A percentile compares a stretch with the other conserved stretches of the same genome.
Conservation (phyloP, 345 rosid genomes). For the Ailanthus altissimus region DNA sequence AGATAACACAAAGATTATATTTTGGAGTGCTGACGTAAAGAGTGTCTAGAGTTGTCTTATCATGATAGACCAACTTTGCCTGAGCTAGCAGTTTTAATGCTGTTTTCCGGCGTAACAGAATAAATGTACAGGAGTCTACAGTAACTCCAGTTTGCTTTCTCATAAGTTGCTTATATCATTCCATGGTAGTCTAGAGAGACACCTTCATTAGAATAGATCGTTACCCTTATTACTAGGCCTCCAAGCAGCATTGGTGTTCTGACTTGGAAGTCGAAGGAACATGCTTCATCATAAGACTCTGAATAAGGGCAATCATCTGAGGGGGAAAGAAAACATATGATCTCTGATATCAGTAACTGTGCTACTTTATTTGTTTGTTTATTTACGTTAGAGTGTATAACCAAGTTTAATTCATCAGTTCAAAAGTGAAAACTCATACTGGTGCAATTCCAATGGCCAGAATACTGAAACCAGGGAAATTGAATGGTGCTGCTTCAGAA, state of each 20-base stretch:
- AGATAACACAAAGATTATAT: neutral
- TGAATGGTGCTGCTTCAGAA: conserved; percentile 69
- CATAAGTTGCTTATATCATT: neutral
- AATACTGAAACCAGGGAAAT: conserved; percentile 86
- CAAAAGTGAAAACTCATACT: conserved; percentile 37
- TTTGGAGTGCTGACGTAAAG: neutral
- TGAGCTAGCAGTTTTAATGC: neutral
- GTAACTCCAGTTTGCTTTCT: neutral
- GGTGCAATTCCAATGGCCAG: conserved; percentile 55
- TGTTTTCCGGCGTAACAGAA: neutral
- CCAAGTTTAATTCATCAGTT: neutral
- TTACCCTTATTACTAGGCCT: conserved; percentile 23
- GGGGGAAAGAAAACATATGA: neutral
- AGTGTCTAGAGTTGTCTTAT: neutral
- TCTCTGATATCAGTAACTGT: neutral
- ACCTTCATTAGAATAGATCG: neutral
- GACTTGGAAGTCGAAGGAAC: conserved; percentile 27
- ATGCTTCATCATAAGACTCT: conserved; percentile 57
- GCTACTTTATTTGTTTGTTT: neutral
- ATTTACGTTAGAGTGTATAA: neutral
- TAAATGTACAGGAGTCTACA: neutral
- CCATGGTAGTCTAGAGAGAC: neutral
- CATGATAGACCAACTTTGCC: neutral
- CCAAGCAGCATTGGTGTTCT: conserved; percentile 13
- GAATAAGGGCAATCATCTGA: conserved; percentile 78